Base-by-base conservation (phyloP, 2,329 filamentous ascomycete species). In the Fusarium heterosporum region DNA sequence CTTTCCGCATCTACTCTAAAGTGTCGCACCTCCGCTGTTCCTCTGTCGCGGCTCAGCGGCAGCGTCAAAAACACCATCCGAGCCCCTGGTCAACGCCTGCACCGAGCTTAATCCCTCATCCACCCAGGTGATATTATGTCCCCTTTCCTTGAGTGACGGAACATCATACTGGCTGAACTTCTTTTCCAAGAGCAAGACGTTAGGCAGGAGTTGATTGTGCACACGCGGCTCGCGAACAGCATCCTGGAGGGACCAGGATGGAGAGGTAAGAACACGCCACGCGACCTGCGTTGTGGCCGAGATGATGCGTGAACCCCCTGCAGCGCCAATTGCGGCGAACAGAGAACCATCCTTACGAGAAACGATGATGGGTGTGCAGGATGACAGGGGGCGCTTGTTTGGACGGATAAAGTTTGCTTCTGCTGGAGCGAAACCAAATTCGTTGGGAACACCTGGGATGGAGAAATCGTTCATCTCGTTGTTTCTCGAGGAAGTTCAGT, bases 301-400 rank as follows among this genome's bases (percentile, higher is more conserved):
- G 74, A 94, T 93, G 80, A 97, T 97, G 28, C 92, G 86, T 19
- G 88, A 92, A 4, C 93, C 93, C 30, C 93, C 93, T 0, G 93
- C 92, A 0, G 92, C 90, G 39, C 93, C 93, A 9, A 92, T 85
- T 54, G 88, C 81, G 56, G 91, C 86, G 74, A 89, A 90, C 2
- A 96, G 83, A 1, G 81, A 84, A 17, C 87, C 85, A 71, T 90
- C 85, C 4, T 85, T 80, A 59, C 85, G 80, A 55, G 90, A 87
- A 66, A 90, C 87, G 50, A 96, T 94, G 55, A 93, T 83, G 6
- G 94, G 93, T 0, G 90, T 89, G 70, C 96, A 93, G 64, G 91
- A 94, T 3, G 90, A 94, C 6, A 97, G 81, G 0, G 94, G 93
- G 0, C 95, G 87, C 78, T 97, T 97, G 46, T 87, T 85, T 0